Conservation (phyloP, 208 protist species). For the Acanthamoeba polyphaga region DNA sequence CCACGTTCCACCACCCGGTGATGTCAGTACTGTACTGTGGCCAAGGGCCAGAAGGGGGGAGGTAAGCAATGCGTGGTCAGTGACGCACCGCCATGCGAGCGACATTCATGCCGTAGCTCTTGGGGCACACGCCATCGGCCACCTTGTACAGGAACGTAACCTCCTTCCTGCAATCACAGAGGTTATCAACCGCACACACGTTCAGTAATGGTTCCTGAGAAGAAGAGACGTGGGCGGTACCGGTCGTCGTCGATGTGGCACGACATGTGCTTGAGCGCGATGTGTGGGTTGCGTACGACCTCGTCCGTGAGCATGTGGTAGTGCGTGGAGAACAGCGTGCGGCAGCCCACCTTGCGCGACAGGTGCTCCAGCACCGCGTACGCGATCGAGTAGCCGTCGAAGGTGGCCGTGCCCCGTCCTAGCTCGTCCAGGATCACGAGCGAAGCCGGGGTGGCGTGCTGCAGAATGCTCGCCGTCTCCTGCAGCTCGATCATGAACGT, state of each 20-base stretch:
- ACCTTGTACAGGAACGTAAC: constrained; percentile 90
- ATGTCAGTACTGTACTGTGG: neutral
- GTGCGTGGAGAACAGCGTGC: constrained; percentile 97
- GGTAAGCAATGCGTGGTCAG: neutral
- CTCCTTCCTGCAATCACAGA: constrained; percentile 32
- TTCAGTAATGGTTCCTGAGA: neutral
- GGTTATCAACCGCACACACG: neutral
- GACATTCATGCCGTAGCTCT: constrained; percentile 90
- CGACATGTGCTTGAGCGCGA: constrained; percentile 86
- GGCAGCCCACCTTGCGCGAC: constrained; percentile 82
- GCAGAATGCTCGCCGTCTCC: constrained; percentile 89
- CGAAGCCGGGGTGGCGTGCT: constrained; percentile 93
- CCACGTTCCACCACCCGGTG: neutral
- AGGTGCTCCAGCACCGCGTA: constrained; percentile 95
- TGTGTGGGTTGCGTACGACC: constrained; percentile 16
- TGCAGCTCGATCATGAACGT: constrained; percentile 98
- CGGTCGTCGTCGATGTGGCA: constrained; percentile 82
- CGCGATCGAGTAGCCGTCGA: constrained; percentile 96
- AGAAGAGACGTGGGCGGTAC: neutral
- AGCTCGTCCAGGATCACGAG: constrained; percentile 99
- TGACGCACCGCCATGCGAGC: constrained; percentile 72
- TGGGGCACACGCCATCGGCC: constrained; percentile 84
- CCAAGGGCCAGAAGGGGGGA: neutral
- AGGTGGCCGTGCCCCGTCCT: constrained; percentile 97
- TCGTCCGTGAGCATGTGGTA: constrained; percentile 96